A percentile compares a stretch with the other conserved stretches of the same genome.
Evolutionary conservation across 2,329 filamentous ascomycete genomes (phyloP).

Genomic region (Pyrenophora seminiperda): DNA sequence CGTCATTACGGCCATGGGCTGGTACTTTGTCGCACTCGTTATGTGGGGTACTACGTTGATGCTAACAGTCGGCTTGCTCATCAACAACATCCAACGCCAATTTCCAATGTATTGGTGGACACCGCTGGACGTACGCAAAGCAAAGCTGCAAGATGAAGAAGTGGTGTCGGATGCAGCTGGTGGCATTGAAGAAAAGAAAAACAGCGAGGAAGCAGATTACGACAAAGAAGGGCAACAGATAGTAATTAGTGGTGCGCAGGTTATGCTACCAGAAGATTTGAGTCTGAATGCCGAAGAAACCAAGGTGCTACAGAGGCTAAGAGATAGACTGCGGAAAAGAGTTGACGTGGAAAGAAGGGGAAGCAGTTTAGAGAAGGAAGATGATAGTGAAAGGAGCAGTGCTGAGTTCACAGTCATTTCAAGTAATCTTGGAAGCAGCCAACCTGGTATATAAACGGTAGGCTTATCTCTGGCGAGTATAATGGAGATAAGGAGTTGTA

Average conservation of each 20-base stretch:
- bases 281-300: conserved; percentile 44
- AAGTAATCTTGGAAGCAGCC: conserved; percentile 18
- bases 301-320: conserved; percentile 44
- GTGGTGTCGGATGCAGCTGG: conserved; percentile 28
- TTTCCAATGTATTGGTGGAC: conserved; percentile 59
- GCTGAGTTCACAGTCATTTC: conserved; percentile 29
- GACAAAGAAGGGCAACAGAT: conserved; percentile 29
- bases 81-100: conserved; percentile 55
- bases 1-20: conserved; percentile 51
- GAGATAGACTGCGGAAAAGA: conserved; percentile 36
- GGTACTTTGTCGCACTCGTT: conserved; percentile 53
- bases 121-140: conserved; percentile 43
- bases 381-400: conserved; percentile 28
- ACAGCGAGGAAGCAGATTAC: conserved; percentile 21
- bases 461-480: conserved; percentile 12
- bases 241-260: conserved; percentile 37
- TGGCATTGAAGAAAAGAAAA: conserved; percentile 26
- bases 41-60: conserved; percentile 51
- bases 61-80: conserved; percentile 49
- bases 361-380: conserved; percentile 6
- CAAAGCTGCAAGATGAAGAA: conserved; percentile 30
- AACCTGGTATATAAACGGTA: conserved; percentile 9
- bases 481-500: conserved; percentile 13
- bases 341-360: conserved; percentile 10
- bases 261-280: conserved; percentile 46